Evolutionary conservation across 2,329 filamentous ascomycete genomes (phyloP).

Genomic region (Gremmenia infestans): DNA sequence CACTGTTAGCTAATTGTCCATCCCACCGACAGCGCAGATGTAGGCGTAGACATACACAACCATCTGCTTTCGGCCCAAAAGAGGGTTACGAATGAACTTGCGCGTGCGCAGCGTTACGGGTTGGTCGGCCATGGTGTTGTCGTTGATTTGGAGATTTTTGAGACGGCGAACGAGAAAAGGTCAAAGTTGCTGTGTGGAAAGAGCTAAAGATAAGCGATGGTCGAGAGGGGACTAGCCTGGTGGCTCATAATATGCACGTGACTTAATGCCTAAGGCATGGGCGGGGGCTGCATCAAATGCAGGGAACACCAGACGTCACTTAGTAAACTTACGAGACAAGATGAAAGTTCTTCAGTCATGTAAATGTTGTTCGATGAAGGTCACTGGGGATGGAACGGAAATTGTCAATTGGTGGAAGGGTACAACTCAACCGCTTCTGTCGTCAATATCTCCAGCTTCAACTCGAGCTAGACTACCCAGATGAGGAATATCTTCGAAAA

Average conservation of each 20-base stretch:
- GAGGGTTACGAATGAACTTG: conserved; percentile 99
- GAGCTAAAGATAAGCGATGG: neutral
- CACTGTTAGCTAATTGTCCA: conserved; percentile 10
- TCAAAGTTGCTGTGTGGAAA: neutral
- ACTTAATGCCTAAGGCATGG: too few species aligned
- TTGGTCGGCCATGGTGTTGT: conserved; percentile 67
- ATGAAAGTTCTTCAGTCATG: conserved; percentile 3
- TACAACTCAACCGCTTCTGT: conserved; percentile 50
- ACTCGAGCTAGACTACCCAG: conserved; percentile 58
- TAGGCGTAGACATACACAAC: conserved; percentile 74
- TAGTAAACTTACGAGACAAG: too few species aligned
- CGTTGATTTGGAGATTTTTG: conserved; percentile 21
- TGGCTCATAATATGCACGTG: too few species aligned
- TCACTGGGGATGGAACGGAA: conserved; percentile 21
- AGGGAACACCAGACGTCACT: too few species aligned
- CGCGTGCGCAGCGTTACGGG: conserved; percentile 88
- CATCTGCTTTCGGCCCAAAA: conserved; percentile 99
- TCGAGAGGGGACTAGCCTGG: too few species aligned
- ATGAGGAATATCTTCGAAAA: conserved; percentile 50
- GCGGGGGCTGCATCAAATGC: too few species aligned
- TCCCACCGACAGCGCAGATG: conserved; percentile 4
- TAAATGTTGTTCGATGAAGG: conserved; percentile 12
- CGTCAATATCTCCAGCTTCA: conserved; percentile 79
- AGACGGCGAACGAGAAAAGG: conserved; percentile 6
- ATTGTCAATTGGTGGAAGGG: conserved; percentile 24